phyloP scores from a whole-genome alignment of 2,329 filamentous ascomycete species.

The Fusarium papillatum region DNA sequence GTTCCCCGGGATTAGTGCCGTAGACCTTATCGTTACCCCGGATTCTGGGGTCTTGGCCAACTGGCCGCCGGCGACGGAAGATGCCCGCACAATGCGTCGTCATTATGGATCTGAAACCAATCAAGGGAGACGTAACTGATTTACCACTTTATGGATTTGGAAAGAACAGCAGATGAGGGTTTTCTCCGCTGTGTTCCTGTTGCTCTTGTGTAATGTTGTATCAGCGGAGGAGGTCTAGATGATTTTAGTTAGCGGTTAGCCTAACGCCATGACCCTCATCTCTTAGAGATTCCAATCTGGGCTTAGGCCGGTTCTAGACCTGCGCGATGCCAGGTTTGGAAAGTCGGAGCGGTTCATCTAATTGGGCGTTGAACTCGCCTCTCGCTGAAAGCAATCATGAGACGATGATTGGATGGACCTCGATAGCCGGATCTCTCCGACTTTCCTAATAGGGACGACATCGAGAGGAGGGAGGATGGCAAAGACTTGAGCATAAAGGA shows the following conservation, averaged over 20 bases:
- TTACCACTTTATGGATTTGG: not conserved
- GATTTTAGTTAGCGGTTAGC: not conserved
- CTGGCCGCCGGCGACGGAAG: not conserved
- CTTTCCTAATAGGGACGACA: slow-evolving; percentile 3
- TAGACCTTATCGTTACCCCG: not conserved
- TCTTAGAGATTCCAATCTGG: slow-evolving; percentile 34
- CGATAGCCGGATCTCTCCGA: slow-evolving; percentile 4
- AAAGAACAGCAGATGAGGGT: not conserved
- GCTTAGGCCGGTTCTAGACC: not conserved
- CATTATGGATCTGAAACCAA: not conserved
- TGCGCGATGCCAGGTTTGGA: not conserved
- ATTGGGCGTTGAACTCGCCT: slow-evolving; percentile 11
- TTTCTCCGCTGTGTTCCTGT: not conserved
- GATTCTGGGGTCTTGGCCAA: not conserved
- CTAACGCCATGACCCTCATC: slow-evolving; percentile 7
- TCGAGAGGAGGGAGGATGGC: not conserved
- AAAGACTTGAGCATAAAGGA: not conserved
- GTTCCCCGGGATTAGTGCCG: not conserved
- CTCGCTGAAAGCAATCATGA: not conserved
- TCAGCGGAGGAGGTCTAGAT: not conserved
- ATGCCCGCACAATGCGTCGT: not conserved
- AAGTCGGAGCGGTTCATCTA: not conserved
- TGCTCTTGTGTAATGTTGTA: not conserved
- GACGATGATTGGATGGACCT: not conserved
- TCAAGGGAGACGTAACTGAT: not conserved